Percentiles rank a stretch among this genome's conserved stretches.
Evolutionary conservation across 805 yeast genomes (phyloP).

Genomic region (Lachancea cidri): DNA sequence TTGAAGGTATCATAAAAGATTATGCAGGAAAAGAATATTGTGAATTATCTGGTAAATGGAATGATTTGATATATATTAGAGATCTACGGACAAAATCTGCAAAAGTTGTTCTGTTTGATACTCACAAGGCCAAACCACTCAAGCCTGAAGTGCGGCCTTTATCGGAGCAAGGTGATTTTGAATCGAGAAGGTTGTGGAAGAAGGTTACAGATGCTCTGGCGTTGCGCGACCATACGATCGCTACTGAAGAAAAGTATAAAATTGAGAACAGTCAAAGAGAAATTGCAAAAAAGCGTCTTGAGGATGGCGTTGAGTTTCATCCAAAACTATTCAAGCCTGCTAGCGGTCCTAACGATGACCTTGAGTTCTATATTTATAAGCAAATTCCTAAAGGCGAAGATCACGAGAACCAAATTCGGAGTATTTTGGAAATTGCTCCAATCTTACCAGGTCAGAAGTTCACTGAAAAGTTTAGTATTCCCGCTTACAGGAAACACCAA

Average conservation of each 20-base stretch:
- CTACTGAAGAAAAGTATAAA: constrained; percentile 82
- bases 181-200: constrained; percentile 80
- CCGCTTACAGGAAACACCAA: constrained; percentile 55
- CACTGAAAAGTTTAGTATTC: constrained; percentile 58
- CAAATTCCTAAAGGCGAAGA: constrained; percentile 48
- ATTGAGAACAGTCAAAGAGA: constrained; percentile 86
- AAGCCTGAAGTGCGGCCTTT: constrained; percentile 74
- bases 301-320: constrained; percentile 72
- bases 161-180: constrained; percentile 72
- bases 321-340: constrained; percentile 68
- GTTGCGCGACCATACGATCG: constrained; percentile 67
- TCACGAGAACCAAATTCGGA: constrained; percentile 48
- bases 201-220: constrained; percentile 79
- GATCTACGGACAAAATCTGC: constrained; percentile 44
- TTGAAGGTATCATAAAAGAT: constrained; percentile 66
- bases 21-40: constrained; percentile 50
- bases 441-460: constrained; percentile 77
- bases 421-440: constrained; percentile 65
- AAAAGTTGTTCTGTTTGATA: constrained; percentile 53
- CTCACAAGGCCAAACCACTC: constrained; percentile 45
- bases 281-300: constrained; percentile 65
- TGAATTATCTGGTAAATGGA: constrained; percentile 89
- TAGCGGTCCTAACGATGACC: constrained; percentile 37
- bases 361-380: constrained; percentile 66
- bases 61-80: constrained; percentile 71